Conservation (phyloP, 495 filamentous ascomycete species). For the Aspergillus haitiensis region DNA sequence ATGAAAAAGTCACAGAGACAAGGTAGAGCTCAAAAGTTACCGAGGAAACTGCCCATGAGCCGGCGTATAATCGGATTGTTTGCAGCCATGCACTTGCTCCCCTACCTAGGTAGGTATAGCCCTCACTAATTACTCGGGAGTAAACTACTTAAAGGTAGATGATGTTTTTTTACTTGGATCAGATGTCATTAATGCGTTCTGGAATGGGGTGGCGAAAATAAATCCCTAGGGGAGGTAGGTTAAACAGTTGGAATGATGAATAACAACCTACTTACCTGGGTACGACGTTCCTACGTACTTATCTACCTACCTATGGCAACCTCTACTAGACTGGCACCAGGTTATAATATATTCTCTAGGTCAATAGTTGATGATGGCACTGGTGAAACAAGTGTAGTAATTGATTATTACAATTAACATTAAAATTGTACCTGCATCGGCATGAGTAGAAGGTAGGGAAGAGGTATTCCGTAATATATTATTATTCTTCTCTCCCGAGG, state of each 20-base stretch:
- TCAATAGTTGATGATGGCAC: too few species aligned
- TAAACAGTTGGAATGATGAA: too few species aligned
- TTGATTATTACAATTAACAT: background rate
- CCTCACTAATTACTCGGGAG: background rate
- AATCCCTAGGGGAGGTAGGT: background rate
- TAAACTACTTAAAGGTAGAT: background rate
- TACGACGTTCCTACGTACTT: too few species aligned
- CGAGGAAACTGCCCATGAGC: background rate
- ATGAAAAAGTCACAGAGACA: background rate
- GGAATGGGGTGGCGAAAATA: background rate
- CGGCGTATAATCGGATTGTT: slow-evolving; percentile 4
- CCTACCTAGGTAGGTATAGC: too few species aligned
- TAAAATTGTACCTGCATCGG: too few species aligned
- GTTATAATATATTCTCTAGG: too few species aligned
- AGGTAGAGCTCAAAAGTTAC: background rate
- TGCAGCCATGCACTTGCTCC: background rate
- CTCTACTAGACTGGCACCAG: too few species aligned
- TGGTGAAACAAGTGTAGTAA: background rate
- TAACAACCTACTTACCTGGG: too few species aligned
- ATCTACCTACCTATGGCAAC: too few species aligned
- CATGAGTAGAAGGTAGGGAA: too few species aligned
- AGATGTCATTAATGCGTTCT: background rate
- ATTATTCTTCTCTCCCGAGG: background rate
- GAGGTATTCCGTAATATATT: too few species aligned
- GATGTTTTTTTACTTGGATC: background rate